phyloP scores from a whole-genome alignment of 1,139 yeast species.

The Lodderomyces elongisporus region DNA sequence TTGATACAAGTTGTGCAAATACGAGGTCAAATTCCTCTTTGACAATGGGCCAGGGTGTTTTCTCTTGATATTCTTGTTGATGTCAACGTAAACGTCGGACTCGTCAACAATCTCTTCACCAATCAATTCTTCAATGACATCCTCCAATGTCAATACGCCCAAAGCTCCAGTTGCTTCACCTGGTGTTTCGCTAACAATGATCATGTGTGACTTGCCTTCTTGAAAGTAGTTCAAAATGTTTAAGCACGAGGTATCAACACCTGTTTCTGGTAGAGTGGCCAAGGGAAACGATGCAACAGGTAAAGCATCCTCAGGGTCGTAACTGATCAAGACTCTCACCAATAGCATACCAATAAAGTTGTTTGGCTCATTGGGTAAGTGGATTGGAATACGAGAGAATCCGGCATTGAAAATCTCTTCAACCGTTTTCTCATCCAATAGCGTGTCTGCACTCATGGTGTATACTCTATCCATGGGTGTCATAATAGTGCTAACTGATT shows the following conservation, averaged over 20 bases:
- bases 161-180: constrained; percentile 85
- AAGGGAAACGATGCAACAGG: constrained; percentile 92
- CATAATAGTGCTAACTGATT: constrained; percentile 82
- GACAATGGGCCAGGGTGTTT: constrained; percentile 81
- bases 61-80: constrained; percentile 80
- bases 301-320: constrained; percentile 93
- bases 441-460: constrained; percentile 80
- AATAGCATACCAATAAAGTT: constrained; percentile 94
- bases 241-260: constrained; percentile 85
- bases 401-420: constrained; percentile 93
- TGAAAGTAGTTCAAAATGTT: constrained; percentile 93
- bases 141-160: constrained; percentile 92
- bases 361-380: constrained; percentile 80
- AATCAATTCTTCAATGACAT: constrained; percentile 93
- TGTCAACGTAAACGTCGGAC: constrained; percentile 90
- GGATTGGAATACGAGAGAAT: constrained; percentile 93
- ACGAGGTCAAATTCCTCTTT: constrained; percentile 64
- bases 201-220: constrained; percentile 98
- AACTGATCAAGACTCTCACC: constrained; percentile 86
- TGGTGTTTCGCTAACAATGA: constrained; percentile 80
- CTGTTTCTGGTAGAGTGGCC: constrained; percentile 94
- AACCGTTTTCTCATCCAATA: constrained; percentile 78
- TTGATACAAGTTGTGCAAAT: constrained; percentile 56
- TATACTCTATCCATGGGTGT: constrained; percentile 90
- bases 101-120: constrained; percentile 98